phyloP scores from a whole-genome alignment of 257 asterid genomes.

The Gentiana straminea region DNA sequence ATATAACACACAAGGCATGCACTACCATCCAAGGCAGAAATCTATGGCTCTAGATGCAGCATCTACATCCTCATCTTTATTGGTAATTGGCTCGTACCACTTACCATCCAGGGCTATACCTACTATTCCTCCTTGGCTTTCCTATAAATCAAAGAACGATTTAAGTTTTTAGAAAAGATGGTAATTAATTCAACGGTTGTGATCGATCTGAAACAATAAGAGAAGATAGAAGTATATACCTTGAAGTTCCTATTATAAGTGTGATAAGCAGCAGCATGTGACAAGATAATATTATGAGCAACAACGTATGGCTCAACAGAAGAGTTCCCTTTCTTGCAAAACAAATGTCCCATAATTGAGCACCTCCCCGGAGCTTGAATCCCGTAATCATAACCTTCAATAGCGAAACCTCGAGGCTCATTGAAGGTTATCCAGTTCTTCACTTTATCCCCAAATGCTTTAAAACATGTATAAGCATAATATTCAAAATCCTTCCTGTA shows the following conservation, averaged over 20 bases:
- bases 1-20: not conserved
- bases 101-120: constrained; percentile 61
- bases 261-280: constrained; percentile 41
- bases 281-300: constrained; percentile 39
- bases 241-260: constrained; percentile 32
- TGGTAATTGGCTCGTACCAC: constrained; percentile 69
- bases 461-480: constrained; percentile 49
- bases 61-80: constrained; percentile 39
- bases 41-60: constrained; percentile 75
- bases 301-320: constrained; percentile 30
- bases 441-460: constrained; percentile 44
- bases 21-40: constrained; percentile 75
- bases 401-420: constrained; percentile 49
- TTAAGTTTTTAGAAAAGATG: too few species aligned
- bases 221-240: constrained; percentile 9
- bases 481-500: constrained; percentile 40
- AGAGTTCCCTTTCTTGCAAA: constrained; percentile 37
- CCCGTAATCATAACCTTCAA: constrained; percentile 41
- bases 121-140: constrained; percentile 49
- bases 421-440: constrained; percentile 50
- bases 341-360: constrained; percentile 51
- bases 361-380: constrained; percentile 54
- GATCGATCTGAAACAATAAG: too few species aligned
- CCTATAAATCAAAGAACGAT: constrained; percentile 20
- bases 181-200: too few species aligned